Conservation (phyloP, 768 basidiomycete genomes). For the Lyophyllum shimeji region DNA sequence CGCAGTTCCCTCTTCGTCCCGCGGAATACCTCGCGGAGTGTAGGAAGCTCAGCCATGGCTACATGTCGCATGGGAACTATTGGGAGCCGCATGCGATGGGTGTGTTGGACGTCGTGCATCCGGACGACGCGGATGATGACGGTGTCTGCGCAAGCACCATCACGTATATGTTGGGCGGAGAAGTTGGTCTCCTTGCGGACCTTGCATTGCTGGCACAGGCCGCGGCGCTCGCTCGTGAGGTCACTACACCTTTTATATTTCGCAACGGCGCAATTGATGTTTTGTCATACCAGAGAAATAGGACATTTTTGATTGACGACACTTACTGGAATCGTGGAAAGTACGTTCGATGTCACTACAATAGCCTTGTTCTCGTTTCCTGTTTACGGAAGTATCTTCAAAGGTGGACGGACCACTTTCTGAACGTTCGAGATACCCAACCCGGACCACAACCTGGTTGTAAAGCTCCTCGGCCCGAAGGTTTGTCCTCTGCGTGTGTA, state of each 20-base stretch:
- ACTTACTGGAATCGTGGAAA: conserved; percentile 74
- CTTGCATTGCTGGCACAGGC: conserved; percentile 66
- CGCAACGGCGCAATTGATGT: neutral
- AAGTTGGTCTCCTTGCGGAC: conserved; percentile 64
- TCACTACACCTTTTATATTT: conserved; percentile 24
- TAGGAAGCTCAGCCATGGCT: conserved; percentile 42
- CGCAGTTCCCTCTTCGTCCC: conserved; percentile 56
- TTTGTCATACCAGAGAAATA: conserved; percentile 42
- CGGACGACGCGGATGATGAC: conserved; percentile 20
- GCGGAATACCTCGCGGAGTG: conserved; percentile 60
- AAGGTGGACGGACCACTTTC: conserved; percentile 71
- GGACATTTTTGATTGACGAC: conserved; percentile 70
- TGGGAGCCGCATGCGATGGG: conserved; percentile 44
- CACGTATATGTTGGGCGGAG: conserved; percentile 70
- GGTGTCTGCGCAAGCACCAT: conserved; percentile 58
- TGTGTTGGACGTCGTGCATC: conserved; percentile 34
- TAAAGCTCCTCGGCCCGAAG: conserved; percentile 58
- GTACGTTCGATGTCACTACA: conserved; percentile 32
- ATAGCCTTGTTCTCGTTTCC: neutral
- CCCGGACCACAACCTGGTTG: conserved; percentile 69
- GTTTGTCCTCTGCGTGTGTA: conserved; percentile 27
- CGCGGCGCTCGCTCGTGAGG: conserved; percentile 67
- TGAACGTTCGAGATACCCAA: conserved; percentile 48
- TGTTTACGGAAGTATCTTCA: neutral
- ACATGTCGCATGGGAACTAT: conserved; percentile 49